Evolutionary conservation across 495 filamentous ascomycete species (phyloP), one percentile per base, ranked within the genome.

Genomic region (Staphylotrichum longicolle): DNA sequence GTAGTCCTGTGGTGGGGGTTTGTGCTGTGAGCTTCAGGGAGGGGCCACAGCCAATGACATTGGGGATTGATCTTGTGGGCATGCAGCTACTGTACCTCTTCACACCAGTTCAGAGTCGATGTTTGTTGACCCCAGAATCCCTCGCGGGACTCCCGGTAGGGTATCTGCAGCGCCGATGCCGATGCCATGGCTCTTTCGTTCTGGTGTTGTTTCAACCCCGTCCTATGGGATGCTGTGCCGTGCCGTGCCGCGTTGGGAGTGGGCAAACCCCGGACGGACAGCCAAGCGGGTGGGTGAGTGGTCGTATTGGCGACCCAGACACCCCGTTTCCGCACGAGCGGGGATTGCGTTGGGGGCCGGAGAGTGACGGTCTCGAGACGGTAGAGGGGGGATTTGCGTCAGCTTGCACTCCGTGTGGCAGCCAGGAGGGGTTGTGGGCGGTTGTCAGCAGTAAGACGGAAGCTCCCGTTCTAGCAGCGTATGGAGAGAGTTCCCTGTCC

Each of bases 41-140:
- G n/a, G 10, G 7, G 6, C 35, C 20, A 40, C 20, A 27, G 20
- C 20, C 20, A 27, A 27, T 27, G 20, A 27, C 20, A 27, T 47
- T n/a, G 7, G 12, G n/a, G 44, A 6, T 20, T 6, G 2, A 27
- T 27, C 7, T 9, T 7, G 44, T 47, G 5, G 44, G 7, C 12
- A 11, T 44, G 20, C 20, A 27, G 0, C 20, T 27, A 27, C 20
- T 75, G 60, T 74, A 91, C 90, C 83, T 96, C 91, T 83, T 96
- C 92, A 70, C 92, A 96, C 87, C 91, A 96, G 66, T 96, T 94
- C 60, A 96, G 69, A 0, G 92, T 96, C 20, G 91, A 93, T 0
- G 91, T 96, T 46, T 94, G 88, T 41, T 91, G 87, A 11, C 80
- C 84, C 92, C 92, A 96, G 72, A 86, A 90, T 35, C 92, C 92